Evolutionary conservation across 1,284 basidiomycete genomes (phyloP).

Genomic region (Agroathelia rolfsii): DNA sequence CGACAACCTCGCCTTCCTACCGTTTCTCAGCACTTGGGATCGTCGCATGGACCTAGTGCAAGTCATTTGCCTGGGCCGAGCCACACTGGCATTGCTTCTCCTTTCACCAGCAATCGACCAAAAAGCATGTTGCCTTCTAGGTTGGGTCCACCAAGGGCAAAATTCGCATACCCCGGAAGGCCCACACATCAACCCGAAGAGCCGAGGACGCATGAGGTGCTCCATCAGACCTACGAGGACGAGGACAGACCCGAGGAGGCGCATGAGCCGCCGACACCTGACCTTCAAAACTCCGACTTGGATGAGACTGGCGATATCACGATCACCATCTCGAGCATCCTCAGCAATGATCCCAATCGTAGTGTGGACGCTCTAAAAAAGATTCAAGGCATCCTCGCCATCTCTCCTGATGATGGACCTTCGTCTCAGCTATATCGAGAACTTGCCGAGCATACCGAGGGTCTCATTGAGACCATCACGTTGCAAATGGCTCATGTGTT

Average conservation of each 20-base stretch:
- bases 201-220: constrained; percentile 11
- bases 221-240: constrained; percentile 5
- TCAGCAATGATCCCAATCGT: constrained; percentile 74
- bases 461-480: constrained; percentile 81
- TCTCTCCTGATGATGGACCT: constrained; percentile 64
- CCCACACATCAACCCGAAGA: constrained; percentile 17
- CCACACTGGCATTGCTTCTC: too few relatives aligned
- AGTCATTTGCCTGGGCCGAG: constrained; percentile 25
- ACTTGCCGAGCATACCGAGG: constrained; percentile 76
- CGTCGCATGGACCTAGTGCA: constrained; percentile 14
- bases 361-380: constrained; percentile 94
- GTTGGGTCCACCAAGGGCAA: constrained; percentile 47
- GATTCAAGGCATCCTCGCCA: constrained; percentile 72
- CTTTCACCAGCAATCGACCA: constrained; percentile 35
- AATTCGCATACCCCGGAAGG: constrained; percentile 22
- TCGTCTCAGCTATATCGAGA: constrained; percentile 62
- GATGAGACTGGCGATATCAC: constrained; percentile 48
- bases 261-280: constrained; percentile 12
- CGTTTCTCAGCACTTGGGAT: too few relatives aligned
- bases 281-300: constrained; percentile 13
- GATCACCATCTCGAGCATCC: constrained; percentile 71
- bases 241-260: constrained; percentile 6
- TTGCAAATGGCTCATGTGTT: constrained; percentile 86
- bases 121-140: constrained; percentile 64
- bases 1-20: too few relatives aligned